Conservation (phyloP, 768 basidiomycete genomes). For the Sarcomyxa edulis region DNA sequence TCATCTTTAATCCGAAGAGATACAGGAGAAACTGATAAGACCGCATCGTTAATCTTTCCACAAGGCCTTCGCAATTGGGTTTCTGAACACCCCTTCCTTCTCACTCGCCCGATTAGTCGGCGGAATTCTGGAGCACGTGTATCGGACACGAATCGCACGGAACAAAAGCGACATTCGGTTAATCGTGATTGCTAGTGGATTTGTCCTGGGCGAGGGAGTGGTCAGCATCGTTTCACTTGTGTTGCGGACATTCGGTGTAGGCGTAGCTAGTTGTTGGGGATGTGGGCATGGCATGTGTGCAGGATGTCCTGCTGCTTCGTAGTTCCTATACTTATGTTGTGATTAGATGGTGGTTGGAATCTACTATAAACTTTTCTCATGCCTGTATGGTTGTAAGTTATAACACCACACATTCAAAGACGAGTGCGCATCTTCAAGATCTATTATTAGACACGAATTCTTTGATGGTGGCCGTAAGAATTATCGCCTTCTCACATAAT, state of each 20-base stretch:
- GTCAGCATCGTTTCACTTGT: conserved; percentile 76
- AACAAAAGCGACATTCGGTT: conserved; percentile 62
- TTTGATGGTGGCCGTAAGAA: too few relatives aligned
- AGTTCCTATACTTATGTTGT: too few relatives aligned
- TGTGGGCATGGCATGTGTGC: conserved; percentile 74
- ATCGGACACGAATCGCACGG: conserved; percentile 46
- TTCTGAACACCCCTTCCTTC: conserved; percentile 94
- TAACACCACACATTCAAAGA: too few relatives aligned
- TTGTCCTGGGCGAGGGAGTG: conserved; percentile 93
- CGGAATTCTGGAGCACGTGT: conserved; percentile 74
- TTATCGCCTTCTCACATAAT: too few relatives aligned
- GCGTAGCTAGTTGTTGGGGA: conserved; percentile 80
- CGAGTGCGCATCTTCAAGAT: too few relatives aligned
- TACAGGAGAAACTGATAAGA: too few relatives aligned
- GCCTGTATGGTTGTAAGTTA: too few relatives aligned
- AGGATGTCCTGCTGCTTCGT: conserved; percentile 57
- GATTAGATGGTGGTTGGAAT: too few relatives aligned
- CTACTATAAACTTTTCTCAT: too few relatives aligned
- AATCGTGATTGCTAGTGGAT: conserved; percentile 89
- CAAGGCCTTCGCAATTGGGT: conserved; percentile 94
- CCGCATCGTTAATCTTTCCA: too few relatives aligned
- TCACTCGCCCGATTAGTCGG: conserved; percentile 88
- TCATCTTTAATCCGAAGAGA: too few relatives aligned
- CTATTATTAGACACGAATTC: too few relatives aligned
- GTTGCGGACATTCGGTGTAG: conserved; percentile 70